Base-by-base conservation (phyloP, 2,329 filamentous ascomycete species). In the Sordariomycetes sp. region DNA sequence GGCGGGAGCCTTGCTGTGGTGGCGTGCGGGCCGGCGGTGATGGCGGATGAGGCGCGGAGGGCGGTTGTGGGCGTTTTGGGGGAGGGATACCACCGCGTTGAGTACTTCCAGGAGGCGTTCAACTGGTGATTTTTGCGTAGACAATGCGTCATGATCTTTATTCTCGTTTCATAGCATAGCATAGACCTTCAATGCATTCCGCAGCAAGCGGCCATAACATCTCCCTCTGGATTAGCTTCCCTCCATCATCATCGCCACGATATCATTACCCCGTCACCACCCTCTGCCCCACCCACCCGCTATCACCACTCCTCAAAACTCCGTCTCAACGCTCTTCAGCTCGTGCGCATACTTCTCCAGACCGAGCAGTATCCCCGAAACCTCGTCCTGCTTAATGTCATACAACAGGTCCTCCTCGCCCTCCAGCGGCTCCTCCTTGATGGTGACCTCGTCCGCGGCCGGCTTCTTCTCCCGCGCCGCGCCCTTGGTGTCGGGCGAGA, bases 101-200 rank as follows among this genome's bases (percentile, higher is more conserved):
- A 76, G 14, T 76, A 75, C 43, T 76, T 75, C 58, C 71, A 76
- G 32, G 74, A 76, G 62, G 72, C 68, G 4, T 76, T 76, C 40
- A 70, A 71, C 25, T 76, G 74, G 74, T 76, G 58, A 63, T 8
- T 7, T 7, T 46, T 46, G 14, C 18, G 12, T 46, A 46, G 40
- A 46, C 40, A n/a, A 51, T 51, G 3, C 5, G 46, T 3, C 8
- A 16, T 16, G 3, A 22, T 51, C 46, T 51, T 32, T 32, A 32
- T 8, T 32, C 28, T 32, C 8, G 28, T 32, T 32, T 16, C 14
- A 43, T 43, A 43, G 37, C 37, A 43, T 43, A n/a, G 12, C 37
- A n/a, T 43, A 43, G 37, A 32, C 28, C 28, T 32, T 8, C 28
- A 32, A 32, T 32, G 28, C 28, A 32, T 32, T 32, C 28, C 28